These are phyloP conservation scores for Pseudocercospora fijiensis DNA, from an alignment of 2,329 filamentous ascomycete species.

Conservation along the genomic window DNA sequence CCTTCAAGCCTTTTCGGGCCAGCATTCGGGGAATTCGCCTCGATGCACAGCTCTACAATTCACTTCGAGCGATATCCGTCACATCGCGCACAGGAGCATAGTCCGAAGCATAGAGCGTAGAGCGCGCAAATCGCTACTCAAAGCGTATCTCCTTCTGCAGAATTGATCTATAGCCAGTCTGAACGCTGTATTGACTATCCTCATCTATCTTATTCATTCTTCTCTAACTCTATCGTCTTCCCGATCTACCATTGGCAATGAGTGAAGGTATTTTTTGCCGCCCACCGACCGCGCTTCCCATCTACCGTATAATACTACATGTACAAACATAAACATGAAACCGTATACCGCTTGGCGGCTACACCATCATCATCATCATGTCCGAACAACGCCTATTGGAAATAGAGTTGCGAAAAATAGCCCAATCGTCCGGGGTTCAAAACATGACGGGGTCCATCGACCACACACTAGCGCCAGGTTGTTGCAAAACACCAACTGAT, in stretches of 20 bases:
- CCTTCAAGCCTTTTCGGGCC: too few relatives aligned
- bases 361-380: slow-evolving; percentile 2
- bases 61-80: background rate
- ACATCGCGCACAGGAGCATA: background rate
- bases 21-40: too few relatives aligned
- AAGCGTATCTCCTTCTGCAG: background rate
- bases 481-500: background rate
- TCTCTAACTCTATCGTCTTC: background rate
- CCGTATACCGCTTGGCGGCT: background rate
- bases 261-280: background rate
- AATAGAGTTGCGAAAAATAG: background rate
- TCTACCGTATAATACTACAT: background rate
- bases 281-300: background rate
- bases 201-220: background rate
- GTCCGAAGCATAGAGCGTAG: background rate
- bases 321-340: background rate
- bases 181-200: background rate
- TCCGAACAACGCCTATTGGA: slow-evolving; percentile 1
- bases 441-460: too few relatives aligned
- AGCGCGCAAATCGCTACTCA: too few relatives aligned
- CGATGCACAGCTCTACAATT: background rate
- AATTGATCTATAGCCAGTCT: background rate
- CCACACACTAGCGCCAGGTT: slow-evolving; percentile 4
- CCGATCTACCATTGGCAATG: background rate
- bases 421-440: background rate